A percentile compares a stretch with the other conserved stretches of the same genome.
phyloP scores from a whole-genome alignment of 306 rosid species.

The Luffa aegyptiaca region DNA sequence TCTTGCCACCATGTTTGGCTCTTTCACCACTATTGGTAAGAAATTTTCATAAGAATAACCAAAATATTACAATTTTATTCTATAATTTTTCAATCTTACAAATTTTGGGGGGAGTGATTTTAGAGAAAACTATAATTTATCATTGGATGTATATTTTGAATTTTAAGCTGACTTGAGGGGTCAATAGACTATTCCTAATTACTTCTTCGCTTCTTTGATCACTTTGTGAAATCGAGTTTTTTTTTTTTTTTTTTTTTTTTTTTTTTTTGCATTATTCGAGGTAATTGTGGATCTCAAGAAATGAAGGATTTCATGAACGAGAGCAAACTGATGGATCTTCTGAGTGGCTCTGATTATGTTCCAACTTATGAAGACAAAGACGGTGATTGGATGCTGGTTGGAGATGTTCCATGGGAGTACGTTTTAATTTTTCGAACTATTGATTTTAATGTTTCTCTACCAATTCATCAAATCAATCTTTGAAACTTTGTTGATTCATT shows the following conservation, averaged over 20 bases:
- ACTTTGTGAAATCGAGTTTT: not conserved
- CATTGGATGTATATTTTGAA: no score
- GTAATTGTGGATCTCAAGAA: conserved; percentile 77
- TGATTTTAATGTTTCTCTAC: not conserved
- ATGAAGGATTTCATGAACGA: conserved; percentile 81
- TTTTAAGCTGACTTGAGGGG: no score
- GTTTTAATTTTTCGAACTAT: not conserved
- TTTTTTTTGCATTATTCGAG: conserved; percentile 23
- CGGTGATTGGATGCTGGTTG: conserved; percentile 97
- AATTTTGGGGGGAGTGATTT: no score
- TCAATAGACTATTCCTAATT: not conserved
- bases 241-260: not conserved
- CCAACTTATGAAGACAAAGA: conserved; percentile 93
- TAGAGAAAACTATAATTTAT: no score
- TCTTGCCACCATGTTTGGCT: conserved; percentile 46
- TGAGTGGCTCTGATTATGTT: conserved; percentile 71
- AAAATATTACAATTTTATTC: no score
- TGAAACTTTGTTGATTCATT: not conserved
- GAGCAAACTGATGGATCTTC: conserved; percentile 75
- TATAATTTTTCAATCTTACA: no score
- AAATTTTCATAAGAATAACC: no score
- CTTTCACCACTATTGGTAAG: conserved; percentile 23
- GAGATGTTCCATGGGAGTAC: conserved; percentile 97
- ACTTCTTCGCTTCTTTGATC: not conserved
- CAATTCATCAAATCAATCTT: not conserved